Evolutionary conservation across 2,329 filamentous ascomycete species (phyloP).

Genomic region (Epichloe aotearoae): DNA sequence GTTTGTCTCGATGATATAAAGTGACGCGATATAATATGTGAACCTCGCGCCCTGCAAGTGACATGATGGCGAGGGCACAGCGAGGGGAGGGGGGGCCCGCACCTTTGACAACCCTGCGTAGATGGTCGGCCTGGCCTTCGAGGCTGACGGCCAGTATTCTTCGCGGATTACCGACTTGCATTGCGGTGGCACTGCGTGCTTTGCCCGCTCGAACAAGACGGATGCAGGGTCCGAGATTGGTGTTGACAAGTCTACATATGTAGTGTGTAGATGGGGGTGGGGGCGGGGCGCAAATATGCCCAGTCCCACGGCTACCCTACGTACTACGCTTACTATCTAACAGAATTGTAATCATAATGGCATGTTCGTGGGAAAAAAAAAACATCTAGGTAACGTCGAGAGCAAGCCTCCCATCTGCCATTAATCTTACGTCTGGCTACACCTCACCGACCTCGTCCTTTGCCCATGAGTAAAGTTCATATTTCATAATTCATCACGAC

Average conservation of each 20-base stretch:
- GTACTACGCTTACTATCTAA: too few relatives aligned
- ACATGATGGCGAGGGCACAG: not conserved
- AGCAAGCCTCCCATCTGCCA: too few relatives aligned
- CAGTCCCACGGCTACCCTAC: too few relatives aligned
- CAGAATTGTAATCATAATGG: too few relatives aligned
- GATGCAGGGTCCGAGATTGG: too few relatives aligned
- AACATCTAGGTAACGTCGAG: too few relatives aligned
- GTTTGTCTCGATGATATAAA: not conserved
- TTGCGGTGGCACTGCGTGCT: not conserved
- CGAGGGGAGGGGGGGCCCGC: not conserved
- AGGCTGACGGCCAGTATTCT: conserved; percentile 46
- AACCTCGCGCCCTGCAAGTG: not conserved
- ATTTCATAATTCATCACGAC: not conserved
- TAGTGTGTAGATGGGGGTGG: too few relatives aligned
- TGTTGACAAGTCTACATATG: too few relatives aligned
- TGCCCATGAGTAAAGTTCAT: not conserved
- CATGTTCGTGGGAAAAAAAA: too few relatives aligned
- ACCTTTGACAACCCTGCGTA: conserved; percentile 43
- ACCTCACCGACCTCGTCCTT: not conserved
- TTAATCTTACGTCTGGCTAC: too few relatives aligned
- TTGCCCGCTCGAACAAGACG: too few relatives aligned
- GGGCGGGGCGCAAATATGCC: not conserved
- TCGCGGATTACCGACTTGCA: conserved; percentile 19
- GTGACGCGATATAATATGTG: too few relatives aligned
- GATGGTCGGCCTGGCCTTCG: conserved; percentile 29